These are phyloP conservation scores for Fusarium sp. DNA, from an alignment of 2,329 filamentous ascomycete species.

Conservation along the genomic window DNA sequence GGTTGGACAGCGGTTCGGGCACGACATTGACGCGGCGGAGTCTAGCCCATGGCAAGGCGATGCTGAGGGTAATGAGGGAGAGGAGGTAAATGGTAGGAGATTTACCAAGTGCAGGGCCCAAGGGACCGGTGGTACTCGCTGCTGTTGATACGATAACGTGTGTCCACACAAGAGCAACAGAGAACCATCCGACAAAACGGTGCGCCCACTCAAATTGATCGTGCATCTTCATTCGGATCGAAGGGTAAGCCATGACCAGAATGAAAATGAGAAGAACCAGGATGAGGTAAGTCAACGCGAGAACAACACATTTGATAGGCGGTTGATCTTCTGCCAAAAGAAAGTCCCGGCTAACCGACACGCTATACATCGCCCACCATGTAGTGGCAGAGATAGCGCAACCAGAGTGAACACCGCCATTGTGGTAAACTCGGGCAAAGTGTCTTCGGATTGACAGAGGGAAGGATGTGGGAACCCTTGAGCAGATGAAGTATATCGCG, in stretches of 20 bases:
- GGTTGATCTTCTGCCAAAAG: not conserved
- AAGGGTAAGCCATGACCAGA: constrained; percentile 40
- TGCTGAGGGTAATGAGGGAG: constrained; percentile 23
- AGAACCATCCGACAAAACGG: constrained; percentile 75
- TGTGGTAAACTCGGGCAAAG: constrained; percentile 59
- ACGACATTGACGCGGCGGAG: constrained; percentile 73
- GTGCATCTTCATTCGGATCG: constrained; percentile 58
- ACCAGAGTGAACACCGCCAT: constrained; percentile 60
- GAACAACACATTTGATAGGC: constrained; percentile 25
- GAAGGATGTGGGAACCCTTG: constrained; percentile 55
- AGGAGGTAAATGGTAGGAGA: constrained; percentile 28
- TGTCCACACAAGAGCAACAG: constrained; percentile 70
- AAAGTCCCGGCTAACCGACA: constrained; percentile 30
- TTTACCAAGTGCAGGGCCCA: constrained; percentile 19
- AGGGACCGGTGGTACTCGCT: not conserved
- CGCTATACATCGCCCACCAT: constrained; percentile 55
- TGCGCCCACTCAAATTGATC: constrained; percentile 76
- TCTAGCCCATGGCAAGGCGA: constrained; percentile 65
- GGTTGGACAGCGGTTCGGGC: constrained; percentile 72
- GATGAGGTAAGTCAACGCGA: constrained; percentile 48
- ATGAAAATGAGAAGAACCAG: constrained; percentile 40
- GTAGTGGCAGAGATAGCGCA: constrained; percentile 56
- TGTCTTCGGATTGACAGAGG: constrained; percentile 58
- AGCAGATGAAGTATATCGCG: constrained; percentile 56
- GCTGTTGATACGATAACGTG: constrained; percentile 69